phyloP scores from a whole-genome alignment of 2,329 filamentous ascomycete genomes.

The Penicillium aurantiogriseum region DNA sequence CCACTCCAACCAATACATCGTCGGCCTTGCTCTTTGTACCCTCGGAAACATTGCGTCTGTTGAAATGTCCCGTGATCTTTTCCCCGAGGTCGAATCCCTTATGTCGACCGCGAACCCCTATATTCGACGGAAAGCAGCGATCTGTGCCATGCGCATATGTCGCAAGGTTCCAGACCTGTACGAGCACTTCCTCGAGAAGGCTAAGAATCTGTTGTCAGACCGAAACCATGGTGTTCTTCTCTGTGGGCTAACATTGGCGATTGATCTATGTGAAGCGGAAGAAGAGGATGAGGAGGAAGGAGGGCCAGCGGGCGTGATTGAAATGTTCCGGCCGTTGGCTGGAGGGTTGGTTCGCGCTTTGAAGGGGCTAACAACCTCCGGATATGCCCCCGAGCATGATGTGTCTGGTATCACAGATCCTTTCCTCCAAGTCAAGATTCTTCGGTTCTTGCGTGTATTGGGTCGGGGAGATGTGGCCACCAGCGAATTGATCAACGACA shows the following conservation, averaged over 20 bases:
- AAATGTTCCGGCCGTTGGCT: constrained; percentile 86
- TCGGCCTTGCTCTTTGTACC: constrained; percentile 92
- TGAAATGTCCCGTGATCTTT: constrained; percentile 97
- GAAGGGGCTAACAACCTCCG: constrained; percentile 89
- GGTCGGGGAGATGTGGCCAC: constrained; percentile 81
- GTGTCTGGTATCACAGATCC: constrained; percentile 97
- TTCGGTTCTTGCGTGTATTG: constrained; percentile 80
- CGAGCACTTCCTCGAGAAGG: constrained; percentile 96
- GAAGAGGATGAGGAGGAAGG: constrained; percentile 85
- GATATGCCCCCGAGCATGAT: constrained; percentile 96
- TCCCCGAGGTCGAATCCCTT: constrained; percentile 90
- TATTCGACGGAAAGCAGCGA: constrained; percentile 90
- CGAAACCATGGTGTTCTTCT: constrained; percentile 94
- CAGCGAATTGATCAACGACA: constrained; percentile 98
- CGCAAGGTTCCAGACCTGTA: constrained; percentile 95
- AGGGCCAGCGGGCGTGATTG: constrained; percentile 83
- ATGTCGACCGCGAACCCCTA: constrained; percentile 96
- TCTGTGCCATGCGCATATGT: constrained; percentile 99
- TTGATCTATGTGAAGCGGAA: constrained; percentile 90
- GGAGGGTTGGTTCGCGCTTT: constrained; percentile 82
- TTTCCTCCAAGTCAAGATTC: constrained; percentile 94
- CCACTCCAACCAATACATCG: constrained; percentile 97
- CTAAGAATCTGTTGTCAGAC: constrained; percentile 81
- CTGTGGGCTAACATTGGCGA: constrained; percentile 86
- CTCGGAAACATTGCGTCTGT: constrained; percentile 96